A percentile compares a stretch with the other conserved stretches of the same genome.
These are phyloP conservation scores for Cynara cardunculus DNA, from an alignment of 129 eudicot genomes.

Conservation along the genomic window DNA sequence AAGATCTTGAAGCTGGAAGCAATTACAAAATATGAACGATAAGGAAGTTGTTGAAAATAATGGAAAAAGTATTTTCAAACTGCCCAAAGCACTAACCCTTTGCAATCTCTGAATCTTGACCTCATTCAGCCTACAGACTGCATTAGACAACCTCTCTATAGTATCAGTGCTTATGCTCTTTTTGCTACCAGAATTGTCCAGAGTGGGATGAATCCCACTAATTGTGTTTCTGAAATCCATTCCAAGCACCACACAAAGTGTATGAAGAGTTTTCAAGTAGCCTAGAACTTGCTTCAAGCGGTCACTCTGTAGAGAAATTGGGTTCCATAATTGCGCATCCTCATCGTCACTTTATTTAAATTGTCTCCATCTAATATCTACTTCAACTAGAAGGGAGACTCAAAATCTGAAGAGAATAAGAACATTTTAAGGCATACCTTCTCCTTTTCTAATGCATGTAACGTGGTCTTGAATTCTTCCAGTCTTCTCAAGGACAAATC, in stretches of 20 bases:
- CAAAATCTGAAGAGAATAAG: neutral
- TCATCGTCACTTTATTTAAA: neutral
- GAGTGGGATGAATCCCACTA: constrained; percentile 40
- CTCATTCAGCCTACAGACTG: constrained; percentile 35
- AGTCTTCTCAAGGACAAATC: constrained; percentile 62
- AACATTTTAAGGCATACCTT: constrained; percentile 35
- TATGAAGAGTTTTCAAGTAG: constrained; percentile 36
- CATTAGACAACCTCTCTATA: constrained; percentile 41
- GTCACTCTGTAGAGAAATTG: constrained; percentile 38
- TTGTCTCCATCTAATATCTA: neutral
- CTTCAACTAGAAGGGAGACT: neutral
- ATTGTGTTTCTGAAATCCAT: constrained; percentile 44
- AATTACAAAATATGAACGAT: neutral
- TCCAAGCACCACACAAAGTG: constrained; percentile 62
- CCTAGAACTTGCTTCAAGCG: constrained; percentile 60
- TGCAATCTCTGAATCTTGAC: constrained; percentile 55
- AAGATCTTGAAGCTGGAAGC: constrained; percentile 78
- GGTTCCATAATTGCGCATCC: neutral
- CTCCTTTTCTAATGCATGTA: constrained; percentile 55
- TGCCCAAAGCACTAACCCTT: constrained; percentile 34
- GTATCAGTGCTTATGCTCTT: constrained; percentile 44
- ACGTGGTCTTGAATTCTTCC: constrained; percentile 44
- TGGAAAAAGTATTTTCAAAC: neutral
- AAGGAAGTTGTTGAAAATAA: neutral
- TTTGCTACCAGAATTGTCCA: constrained; percentile 45